Base-by-base conservation (phyloP, 129 eudicot genomes). In the Tanacetum coccineum region DNA sequence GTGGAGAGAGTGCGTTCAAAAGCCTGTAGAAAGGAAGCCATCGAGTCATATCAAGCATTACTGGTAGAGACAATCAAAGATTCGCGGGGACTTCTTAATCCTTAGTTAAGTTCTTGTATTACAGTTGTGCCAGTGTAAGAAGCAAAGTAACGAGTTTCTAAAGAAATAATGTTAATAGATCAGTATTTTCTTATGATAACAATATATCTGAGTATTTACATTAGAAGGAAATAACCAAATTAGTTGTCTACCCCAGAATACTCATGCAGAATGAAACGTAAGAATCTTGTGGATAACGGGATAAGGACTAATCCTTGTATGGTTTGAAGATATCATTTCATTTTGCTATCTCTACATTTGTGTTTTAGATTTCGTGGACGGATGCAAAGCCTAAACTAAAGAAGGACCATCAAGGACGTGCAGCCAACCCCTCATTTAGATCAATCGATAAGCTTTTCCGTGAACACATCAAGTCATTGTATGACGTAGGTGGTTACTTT, bases 341-440 rank as follows among this genome's bases (percentile, higher is more conserved):
- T 26, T 1, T 58, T 46, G 22, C 28, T 70, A 20, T 68, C 75
- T 57, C 9, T 78, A 18, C 62, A 13, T 53, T 14, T 73, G 47
- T 65, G 7, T 14, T 54, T 42, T 54, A 93, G 99, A 87, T 85
- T 44, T 89, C 93, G 8, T 94, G 99, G 99, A 84, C 90, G 13
- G 99, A 94, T 48, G 92, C 97, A 64, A 94, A 87, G 76, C 69
- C 80, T 32, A 94, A 85, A 76, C 82, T 94, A 66, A 95, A 89
- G 79, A 89, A 89, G 87, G 99, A 94, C 78, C 99, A 97, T 61
- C 99, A 94, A 84, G 87, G 87, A n/a, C 97, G 99, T 71, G 87
- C 93, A 19, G 87, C 84, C 18, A 89, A 81, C 74, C 81, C 95
- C n/a, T 57, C 79, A 89, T 62, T 73, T 94, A 70, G 97, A 94